Percentiles rank a stretch among this genome's conserved stretches.
phyloP scores from a whole-genome alignment of 441 rosid species.

The Cnidoscolus chayamansa region DNA sequence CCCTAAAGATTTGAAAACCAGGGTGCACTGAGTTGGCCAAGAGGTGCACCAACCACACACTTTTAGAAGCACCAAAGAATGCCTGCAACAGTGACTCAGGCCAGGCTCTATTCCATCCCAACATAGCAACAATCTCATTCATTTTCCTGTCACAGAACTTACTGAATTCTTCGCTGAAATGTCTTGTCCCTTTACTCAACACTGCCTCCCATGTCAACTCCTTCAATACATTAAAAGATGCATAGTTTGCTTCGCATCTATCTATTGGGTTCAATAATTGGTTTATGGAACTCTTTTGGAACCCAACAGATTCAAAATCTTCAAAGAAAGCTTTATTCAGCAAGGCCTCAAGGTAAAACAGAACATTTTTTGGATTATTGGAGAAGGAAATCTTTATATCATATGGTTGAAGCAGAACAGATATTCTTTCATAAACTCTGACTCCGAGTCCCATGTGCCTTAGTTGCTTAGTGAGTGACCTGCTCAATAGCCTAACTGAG shows the following conservation, averaged over 20 bases:
- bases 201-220: conserved; percentile 93
- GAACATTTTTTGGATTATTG: conserved; percentile 55
- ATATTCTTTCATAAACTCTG: conserved; percentile 61
- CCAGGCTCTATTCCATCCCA: conserved; percentile 94
- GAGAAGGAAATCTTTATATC: conserved; percentile 64
- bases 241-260: conserved; percentile 66
- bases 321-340: conserved; percentile 75
- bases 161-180: conserved; percentile 94
- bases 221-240: conserved; percentile 50
- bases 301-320: conserved; percentile 80
- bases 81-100: conserved; percentile 79
- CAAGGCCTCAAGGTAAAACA: conserved; percentile 72
- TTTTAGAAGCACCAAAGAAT: conserved; percentile 81
- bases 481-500: conserved; percentile 61
- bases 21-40: conserved; percentile 91
- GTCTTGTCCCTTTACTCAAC: conserved; percentile 74
- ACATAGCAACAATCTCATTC: conserved; percentile 89
- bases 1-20: conserved; percentile 60
- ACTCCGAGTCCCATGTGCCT: conserved; percentile 52
- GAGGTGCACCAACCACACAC: conserved; percentile 82
- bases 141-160: conserved; percentile 90
- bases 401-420: conserved; percentile 66
- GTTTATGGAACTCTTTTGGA: conserved; percentile 47
- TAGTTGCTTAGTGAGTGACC: conserved; percentile 62
- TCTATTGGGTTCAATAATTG: conserved; percentile 73